Conservation (phyloP, 2,329 filamentous ascomycete genomes). For the Calonectria pseudoturangicola region DNA sequence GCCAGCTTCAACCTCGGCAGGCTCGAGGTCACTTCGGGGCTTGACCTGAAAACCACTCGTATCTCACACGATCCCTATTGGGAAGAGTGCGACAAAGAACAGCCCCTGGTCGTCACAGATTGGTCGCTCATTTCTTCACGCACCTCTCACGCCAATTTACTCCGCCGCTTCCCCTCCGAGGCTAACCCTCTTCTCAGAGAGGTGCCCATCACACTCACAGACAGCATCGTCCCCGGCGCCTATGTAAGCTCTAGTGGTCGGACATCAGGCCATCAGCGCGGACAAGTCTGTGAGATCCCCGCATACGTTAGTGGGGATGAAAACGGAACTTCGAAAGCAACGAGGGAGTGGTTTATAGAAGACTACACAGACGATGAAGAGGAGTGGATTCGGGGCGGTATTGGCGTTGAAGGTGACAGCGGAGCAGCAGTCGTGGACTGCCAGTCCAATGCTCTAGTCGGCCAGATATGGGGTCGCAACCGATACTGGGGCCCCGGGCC, state of each 20-base stretch:
- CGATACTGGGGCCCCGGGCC: slow-evolving; percentile 65
- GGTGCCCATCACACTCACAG: slow-evolving; percentile 56
- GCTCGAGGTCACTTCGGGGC: slow-evolving; percentile 64
- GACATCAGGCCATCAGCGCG: slow-evolving; percentile 65
- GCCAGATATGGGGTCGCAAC: slow-evolving; percentile 67
- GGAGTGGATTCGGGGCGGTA: slow-evolving; percentile 66
- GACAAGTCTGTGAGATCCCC: slow-evolving; percentile 65
- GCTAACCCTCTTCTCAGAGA: slow-evolving; percentile 58
- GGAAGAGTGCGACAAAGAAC: slow-evolving; percentile 64
- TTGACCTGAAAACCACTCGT: slow-evolving; percentile 65
- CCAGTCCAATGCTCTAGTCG: slow-evolving; percentile 62
- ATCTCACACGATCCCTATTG: slow-evolving; percentile 67
- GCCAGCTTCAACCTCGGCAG: slow-evolving; percentile 59
- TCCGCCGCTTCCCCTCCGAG: slow-evolving; percentile 63
- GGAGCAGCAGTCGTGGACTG: slow-evolving; percentile 66
- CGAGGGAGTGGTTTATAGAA: slow-evolving; percentile 68
- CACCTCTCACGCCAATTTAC: slow-evolving; percentile 62
- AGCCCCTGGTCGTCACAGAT: slow-evolving; percentile 65
- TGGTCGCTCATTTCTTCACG: slow-evolving; percentile 64
- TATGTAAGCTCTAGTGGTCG: slow-evolving; percentile 63
- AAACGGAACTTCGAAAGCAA: slow-evolving; percentile 65
- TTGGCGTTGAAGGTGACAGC: slow-evolving; percentile 67
- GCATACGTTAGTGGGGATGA: slow-evolving; percentile 63
- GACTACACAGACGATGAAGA: slow-evolving; percentile 64
- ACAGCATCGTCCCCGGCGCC: slow-evolving; percentile 59